Base-by-base conservation (phyloP, 2,329 filamentous ascomycete genomes). In the Alternaria triticina region DNA sequence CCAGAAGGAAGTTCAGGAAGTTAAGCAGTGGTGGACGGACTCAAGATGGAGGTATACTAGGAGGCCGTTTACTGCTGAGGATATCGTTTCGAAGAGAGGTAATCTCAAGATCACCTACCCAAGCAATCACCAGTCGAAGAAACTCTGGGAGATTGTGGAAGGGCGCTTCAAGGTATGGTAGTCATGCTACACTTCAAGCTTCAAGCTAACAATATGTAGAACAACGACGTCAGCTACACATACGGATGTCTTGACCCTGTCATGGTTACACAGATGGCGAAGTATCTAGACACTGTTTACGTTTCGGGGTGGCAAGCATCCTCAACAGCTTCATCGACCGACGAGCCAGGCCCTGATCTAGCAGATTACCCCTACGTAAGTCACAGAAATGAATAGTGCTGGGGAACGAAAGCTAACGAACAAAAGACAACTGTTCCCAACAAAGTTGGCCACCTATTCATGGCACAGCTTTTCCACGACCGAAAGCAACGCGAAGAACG, bases 281-380 rank as follows among this genome's bases (percentile, higher is more conserved):
- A 98, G 83, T 98, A 96, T 82, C 87, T 99, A 66, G 96, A 99
- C 79, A 99, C 96, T 33, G 93, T 99, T 79, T 99, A 99, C 81
- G 96, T 99, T 66, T 98, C 96, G 58, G 96, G 96, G 69, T 99
- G 96, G 96, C 96, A 99, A 83, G 97, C 93, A 69, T 98, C 95
- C 2, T 97, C 94, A 23, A 99, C 96, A 8, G 96, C 96, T 54
- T 97, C 95, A 3, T 88, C 94, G 2, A 95, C 94, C 7, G 94
- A 99, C 75, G 96, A 99, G 85, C 96, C 96, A 25, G 96, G 95
- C 43, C 96, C 96, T 52, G 96, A 99, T 90, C 88, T 99, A 82
- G 96, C 96, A 69, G 96, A 99, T 81, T 99, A 99, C 83, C 95
- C 96, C 10, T 84, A 84, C 74, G 79, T 81, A 68, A 67, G 77